Percentiles rank a stretch among this genome's conserved stretches.
Evolutionary conservation across 352 stramenopile species (phyloP).

Genomic region (Globisporangium iwayamae): DNA sequence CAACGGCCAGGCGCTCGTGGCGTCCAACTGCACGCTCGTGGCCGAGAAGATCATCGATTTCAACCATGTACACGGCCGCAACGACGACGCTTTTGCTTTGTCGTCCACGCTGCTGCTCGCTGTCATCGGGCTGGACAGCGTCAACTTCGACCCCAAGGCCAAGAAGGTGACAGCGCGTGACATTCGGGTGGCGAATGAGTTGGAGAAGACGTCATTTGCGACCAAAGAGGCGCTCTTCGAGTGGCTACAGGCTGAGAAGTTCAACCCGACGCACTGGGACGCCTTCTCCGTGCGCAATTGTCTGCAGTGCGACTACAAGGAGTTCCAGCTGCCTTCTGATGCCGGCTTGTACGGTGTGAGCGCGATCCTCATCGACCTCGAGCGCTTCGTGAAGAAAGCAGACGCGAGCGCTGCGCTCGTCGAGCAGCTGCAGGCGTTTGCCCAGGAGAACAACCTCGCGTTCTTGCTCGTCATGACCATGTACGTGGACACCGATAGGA

Average conservation of each 20-base stretch:
- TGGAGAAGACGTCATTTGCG: slow-evolving; percentile 48
- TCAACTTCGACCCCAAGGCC: slow-evolving; percentile 69
- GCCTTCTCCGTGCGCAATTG: slow-evolving; percentile 62
- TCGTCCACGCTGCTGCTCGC: slow-evolving; percentile 70
- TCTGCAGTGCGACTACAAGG: slow-evolving; percentile 79
- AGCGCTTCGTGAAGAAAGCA: slow-evolving; percentile 45
- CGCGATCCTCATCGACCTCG: slow-evolving; percentile 55
- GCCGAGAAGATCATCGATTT: slow-evolving; percentile 44
- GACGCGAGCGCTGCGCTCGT: slow-evolving; percentile 24
- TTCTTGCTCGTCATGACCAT: slow-evolving; percentile 79
- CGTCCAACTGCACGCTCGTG: slow-evolving; percentile 77
- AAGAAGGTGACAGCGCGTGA: slow-evolving; percentile 79
- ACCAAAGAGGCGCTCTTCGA: slow-evolving; percentile 43
- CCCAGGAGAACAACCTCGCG: slow-evolving; percentile 37
- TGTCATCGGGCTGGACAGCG: slow-evolving; percentile 74
- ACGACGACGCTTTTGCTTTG: slow-evolving; percentile 27
- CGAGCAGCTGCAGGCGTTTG: slow-evolving; percentile 32
- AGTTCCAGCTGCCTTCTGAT: slow-evolving; percentile 42
- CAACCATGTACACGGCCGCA: slow-evolving; percentile 6
- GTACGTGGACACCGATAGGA: slow-evolving; percentile 35
- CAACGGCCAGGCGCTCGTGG: slow-evolving; percentile 60
- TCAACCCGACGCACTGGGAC: slow-evolving; percentile 57
- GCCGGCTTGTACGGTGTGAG: slow-evolving; percentile 48
- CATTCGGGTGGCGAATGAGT: slow-evolving; percentile 27
- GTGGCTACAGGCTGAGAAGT: slow-evolving; percentile 71